phyloP scores from a whole-genome alignment of 495 filamentous ascomycete species.

The Neurospora sp. region DNA sequence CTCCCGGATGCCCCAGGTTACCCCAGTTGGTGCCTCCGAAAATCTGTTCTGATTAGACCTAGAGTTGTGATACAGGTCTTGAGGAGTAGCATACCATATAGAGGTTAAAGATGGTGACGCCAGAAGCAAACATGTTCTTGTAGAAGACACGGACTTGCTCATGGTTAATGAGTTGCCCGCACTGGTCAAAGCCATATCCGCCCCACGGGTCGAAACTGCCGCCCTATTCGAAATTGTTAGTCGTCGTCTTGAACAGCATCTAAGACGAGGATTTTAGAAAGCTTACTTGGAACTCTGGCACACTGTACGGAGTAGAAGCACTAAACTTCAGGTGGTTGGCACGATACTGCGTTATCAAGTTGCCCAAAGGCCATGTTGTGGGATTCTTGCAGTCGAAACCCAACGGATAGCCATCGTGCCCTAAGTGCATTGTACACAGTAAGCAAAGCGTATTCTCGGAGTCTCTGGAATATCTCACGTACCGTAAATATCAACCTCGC shows the following conservation, averaged over 20 bases:
- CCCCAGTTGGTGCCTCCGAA: conserved; percentile 82
- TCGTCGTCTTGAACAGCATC: too few relatives aligned
- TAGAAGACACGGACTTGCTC: conserved; percentile 73
- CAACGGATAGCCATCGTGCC: conserved; percentile 64
- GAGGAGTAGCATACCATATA: conserved; percentile 49
- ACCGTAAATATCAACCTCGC: conserved; percentile 62
- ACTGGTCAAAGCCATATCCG: conserved; percentile 55
- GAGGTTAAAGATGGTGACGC: conserved; percentile 29
- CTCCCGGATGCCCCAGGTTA: conserved; percentile 61
- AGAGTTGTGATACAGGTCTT: conserved; percentile 5
- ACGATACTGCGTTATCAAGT: conserved; percentile 29
- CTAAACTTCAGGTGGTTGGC: conserved; percentile 30
- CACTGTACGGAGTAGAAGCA: conserved; percentile 50
- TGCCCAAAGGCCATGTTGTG: conserved; percentile 36
- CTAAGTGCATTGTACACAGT: conserved; percentile 13
- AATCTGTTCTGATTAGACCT: conserved; percentile 26
- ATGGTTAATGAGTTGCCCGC: conserved; percentile 50
- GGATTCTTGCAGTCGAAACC: conserved; percentile 51
- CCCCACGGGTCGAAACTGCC: conserved; percentile 74
- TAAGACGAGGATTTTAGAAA: too few relatives aligned
- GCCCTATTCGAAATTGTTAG: conserved; percentile 48
- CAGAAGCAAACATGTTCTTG: conserved; percentile 64
- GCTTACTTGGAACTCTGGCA: conserved; percentile 42
- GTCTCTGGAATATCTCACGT: not conserved
- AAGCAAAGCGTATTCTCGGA: not conserved